These are phyloP conservation scores for Pyrenophora teres DNA, from an alignment of 2,329 filamentous ascomycete genomes.

Conservation along the genomic window DNA sequence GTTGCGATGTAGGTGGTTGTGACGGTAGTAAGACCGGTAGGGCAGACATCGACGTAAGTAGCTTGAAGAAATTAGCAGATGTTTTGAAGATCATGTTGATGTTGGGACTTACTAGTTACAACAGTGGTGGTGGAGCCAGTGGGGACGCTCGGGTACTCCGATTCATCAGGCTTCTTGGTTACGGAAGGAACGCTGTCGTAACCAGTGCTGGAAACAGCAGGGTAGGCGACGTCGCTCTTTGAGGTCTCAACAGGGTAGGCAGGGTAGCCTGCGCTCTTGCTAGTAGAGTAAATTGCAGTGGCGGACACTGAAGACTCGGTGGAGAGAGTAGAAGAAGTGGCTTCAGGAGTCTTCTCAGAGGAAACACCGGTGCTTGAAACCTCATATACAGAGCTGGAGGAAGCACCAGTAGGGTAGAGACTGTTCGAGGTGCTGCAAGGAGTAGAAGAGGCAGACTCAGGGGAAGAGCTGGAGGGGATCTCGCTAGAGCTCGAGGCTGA, in stretches of 20 bases:
- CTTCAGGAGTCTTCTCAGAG: slow-evolving; percentile 17
- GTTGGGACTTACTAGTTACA: slow-evolving; percentile 24
- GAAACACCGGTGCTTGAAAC: background rate
- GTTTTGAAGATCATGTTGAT: too few species aligned
- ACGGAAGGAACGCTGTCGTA: slow-evolving; percentile 16
- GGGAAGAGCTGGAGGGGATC: background rate
- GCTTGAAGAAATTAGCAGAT: slow-evolving; percentile 10
- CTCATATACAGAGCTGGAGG: slow-evolving; percentile 1
- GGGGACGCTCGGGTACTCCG: slow-evolving; percentile 18
- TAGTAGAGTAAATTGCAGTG: slow-evolving; percentile 3
- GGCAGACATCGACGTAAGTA: slow-evolving; percentile 45
- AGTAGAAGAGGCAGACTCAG: slow-evolving; percentile 18
- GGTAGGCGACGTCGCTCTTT: slow-evolving; percentile 5
- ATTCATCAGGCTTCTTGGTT: slow-evolving; percentile 20
- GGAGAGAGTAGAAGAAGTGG: slow-evolving; percentile 13
- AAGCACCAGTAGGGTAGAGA: slow-evolving; percentile 10
- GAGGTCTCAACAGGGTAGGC: slow-evolving; percentile 5
- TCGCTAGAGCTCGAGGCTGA: slow-evolving; percentile 1
- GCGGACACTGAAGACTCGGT: slow-evolving; percentile 1
- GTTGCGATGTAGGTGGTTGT: slow-evolving; percentile 40
- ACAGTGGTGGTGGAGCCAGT: slow-evolving; percentile 21
- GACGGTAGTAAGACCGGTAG: slow-evolving; percentile 42
- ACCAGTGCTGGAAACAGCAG: slow-evolving; percentile 11
- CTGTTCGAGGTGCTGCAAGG: slow-evolving; percentile 21
- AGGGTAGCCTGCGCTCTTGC: slow-evolving; percentile 7